Evolutionary conservation across 1,284 basidiomycete genomes (phyloP), one percentile per base, ranked within the genome.

Genomic region (Sporisorium exsertum): DNA sequence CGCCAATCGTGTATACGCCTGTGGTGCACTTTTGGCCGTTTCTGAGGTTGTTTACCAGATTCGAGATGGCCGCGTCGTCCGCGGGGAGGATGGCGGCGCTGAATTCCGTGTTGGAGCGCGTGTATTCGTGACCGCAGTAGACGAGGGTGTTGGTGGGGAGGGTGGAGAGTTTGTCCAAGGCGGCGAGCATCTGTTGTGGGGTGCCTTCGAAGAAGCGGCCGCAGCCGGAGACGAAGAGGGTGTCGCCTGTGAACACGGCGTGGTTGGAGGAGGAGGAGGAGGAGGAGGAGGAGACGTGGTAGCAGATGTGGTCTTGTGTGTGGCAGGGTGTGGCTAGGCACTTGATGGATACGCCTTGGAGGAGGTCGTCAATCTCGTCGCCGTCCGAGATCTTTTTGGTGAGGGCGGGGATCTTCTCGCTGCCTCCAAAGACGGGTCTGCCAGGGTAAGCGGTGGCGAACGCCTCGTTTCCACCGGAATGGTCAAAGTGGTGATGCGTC

Each of bases 181-280:
- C 88, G 86, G 81, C 92, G 88, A 93, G 88, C 96, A 99, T 99
- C 86, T 98, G 91, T 12, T 88, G 87, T 0, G 92, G 91, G 4
- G 90, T 91, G 45, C 95, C 95, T 86, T 98, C 95, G 82, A 98
- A 98, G 89, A 98, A 98, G 8, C 95, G 90, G n/a, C 96, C 96
- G 84, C 93, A 96, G 8, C 95, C 95, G 5, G 77, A 94, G 72
- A 94, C 90, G 88, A 99, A 98, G 55, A 99, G 91, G 0, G 96
- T 98, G 85, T 99, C 96, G 16, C 89, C 94, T 0, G 96, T 97
- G 86, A 99, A 97, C 24, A 98, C 94, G 16, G 89, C 92, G 33
- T 87, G 86, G 79, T 46, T 29, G 4, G 57, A 35, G 40, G 87
- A 32, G 10, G 29, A 32, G 40, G 87, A 35, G 40, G 87, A 32